These are phyloP conservation scores for Aspergillus aculeatinus DNA, from an alignment of 2,329 filamentous ascomycete genomes.

Conservation along the genomic window DNA sequence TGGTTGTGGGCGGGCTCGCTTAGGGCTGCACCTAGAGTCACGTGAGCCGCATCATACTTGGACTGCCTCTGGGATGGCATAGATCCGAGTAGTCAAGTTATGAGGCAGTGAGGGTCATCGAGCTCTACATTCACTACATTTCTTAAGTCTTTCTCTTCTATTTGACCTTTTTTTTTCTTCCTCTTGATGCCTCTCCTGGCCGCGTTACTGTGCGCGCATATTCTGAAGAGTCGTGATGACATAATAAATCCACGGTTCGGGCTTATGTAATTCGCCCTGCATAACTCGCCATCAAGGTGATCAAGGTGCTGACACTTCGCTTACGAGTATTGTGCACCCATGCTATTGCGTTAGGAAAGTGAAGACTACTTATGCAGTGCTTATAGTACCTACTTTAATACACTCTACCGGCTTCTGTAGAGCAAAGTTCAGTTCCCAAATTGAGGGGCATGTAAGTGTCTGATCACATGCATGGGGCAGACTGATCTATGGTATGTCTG, in stretches of 20 bases:
- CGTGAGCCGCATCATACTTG: constrained; percentile 19
- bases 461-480: not conserved
- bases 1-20: constrained; percentile 42
- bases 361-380: not conserved
- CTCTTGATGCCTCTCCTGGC: not conserved
- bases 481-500: not conserved
- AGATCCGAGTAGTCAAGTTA: too few species aligned
- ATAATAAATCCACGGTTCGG: not conserved
- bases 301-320: not conserved
- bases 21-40: constrained; percentile 38
- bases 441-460: not conserved
- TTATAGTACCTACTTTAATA: too few species aligned
- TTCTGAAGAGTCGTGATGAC: not conserved
- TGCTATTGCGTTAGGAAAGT: not conserved
- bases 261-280: constrained; percentile 4
- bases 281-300: not conserved
- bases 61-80: not conserved
- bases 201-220: constrained; percentile 1
- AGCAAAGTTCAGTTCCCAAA: not conserved
- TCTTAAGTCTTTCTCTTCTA: not conserved
- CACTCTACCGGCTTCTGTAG: not conserved
- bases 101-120: too few species aligned
- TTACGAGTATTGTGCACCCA: not conserved
- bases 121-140: too few species aligned
- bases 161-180: not conserved